These are phyloP conservation scores for Fomitopsis pulvina DNA, from an alignment of 768 basidiomycete species.

Conservation along the genomic window DNA sequence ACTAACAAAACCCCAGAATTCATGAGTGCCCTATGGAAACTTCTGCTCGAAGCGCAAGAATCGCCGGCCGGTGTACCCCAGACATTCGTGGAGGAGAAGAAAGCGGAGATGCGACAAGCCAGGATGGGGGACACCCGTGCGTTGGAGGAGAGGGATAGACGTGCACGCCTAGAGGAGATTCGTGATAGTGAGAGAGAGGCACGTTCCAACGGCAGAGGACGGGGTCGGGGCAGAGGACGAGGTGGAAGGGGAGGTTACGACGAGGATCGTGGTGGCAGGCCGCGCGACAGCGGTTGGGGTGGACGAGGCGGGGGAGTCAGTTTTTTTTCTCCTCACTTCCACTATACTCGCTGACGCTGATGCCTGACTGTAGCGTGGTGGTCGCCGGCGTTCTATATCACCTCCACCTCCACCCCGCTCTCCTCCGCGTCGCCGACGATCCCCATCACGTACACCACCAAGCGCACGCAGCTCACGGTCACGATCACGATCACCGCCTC, in stretches of 20 bases:
- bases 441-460: constrained; percentile 25
- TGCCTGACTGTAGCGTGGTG: constrained; percentile 8
- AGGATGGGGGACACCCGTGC: constrained; percentile 56
- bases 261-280: constrained; percentile 38
- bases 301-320: constrained; percentile 52
- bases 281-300: constrained; percentile 62
- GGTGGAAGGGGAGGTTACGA: constrained; percentile 43
- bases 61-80: constrained; percentile 86
- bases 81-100: constrained; percentile 88
- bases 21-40: constrained; percentile 83
- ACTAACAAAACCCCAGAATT: constrained; percentile 81
- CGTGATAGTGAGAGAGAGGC: constrained; percentile 51
- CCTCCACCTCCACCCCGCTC: constrained; percentile 29
- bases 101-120: constrained; percentile 78
- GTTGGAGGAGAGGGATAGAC: constrained; percentile 65
- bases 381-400: constrained; percentile 13
- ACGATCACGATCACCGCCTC: constrained; percentile 24
- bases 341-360: background rate
- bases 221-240: constrained; percentile 55
- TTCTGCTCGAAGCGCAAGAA: constrained; percentile 89
- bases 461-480: constrained; percentile 35
- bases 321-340: background rate
- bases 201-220: constrained; percentile 36
- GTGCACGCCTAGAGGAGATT: constrained; percentile 62
- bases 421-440: constrained; percentile 39